Conservation (phyloP, 176 grass and related monocot genomes). For the Oryza brachyantha region DNA sequence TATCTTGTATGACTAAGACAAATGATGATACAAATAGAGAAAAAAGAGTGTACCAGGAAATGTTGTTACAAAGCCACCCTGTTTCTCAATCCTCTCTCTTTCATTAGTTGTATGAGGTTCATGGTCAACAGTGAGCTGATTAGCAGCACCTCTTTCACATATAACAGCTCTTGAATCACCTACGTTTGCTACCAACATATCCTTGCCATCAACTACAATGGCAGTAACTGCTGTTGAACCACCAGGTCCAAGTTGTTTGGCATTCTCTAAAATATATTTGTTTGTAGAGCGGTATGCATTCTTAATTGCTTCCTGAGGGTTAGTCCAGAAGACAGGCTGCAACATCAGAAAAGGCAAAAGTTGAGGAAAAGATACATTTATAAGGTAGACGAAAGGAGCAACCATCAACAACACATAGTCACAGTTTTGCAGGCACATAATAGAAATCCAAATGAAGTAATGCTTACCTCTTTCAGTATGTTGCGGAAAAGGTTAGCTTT, state of each 20-base stretch:
- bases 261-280: constrained; percentile 88
- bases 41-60: constrained; percentile 76
- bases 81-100: constrained; percentile 84
- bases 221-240: constrained; percentile 98
- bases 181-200: constrained; percentile 97
- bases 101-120: constrained; percentile 67
- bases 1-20: not conserved
- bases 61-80: constrained; percentile 90
- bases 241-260: constrained; percentile 76
- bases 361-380: not conserved
- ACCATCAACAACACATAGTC: not conserved
- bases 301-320: constrained; percentile 63
- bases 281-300: constrained; percentile 87
- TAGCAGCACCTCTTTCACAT: constrained; percentile 83
- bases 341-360: constrained; percentile 10
- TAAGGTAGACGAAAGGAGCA: not conserved
- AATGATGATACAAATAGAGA: constrained; percentile 17
- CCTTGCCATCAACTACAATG: constrained; percentile 95
- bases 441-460: constrained; percentile 8
- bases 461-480: constrained; percentile 74
- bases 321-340: constrained; percentile 79
- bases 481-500: constrained; percentile 90
- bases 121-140: constrained; percentile 96
- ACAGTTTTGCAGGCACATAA: not conserved
- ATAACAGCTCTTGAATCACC: constrained; percentile 88